Evolutionary conservation across 2,329 filamentous ascomycete species (phyloP), one percentile per base, ranked within the genome.

Genomic region (Scedosporium aurantiacum): DNA sequence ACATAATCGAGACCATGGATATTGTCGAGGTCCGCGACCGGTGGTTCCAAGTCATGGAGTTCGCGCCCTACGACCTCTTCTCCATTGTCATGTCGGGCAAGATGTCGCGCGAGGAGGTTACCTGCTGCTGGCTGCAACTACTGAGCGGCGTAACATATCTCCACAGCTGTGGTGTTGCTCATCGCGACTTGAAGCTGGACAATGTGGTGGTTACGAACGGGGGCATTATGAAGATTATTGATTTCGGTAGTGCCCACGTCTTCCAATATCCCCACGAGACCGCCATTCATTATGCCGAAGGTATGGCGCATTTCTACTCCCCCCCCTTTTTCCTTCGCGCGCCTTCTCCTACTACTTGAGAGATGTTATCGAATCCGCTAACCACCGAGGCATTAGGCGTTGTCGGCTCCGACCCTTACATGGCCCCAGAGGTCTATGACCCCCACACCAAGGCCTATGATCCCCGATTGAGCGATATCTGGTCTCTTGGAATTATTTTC

Each of bases 31-130:
- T 99, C 75, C 94, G 93, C 73, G 86, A 85, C 58, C 91, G 88
- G 65, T 99, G 94, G 91, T 99, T 91, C 69, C 93, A 97, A 70
- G 94, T 99, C 50, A 99, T 99, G 94, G 94, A 99, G 71, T 99
- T 96, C 70, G 94, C 92, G 10, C 94, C 94, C 0, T 99, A 81
- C 70, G 94, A 99, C 72, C 81, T 99, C 32, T 99, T 99, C 71
- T 94, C 94, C 12, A 96, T 95, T 65, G 94, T 99, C 66, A 99
- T 99, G 94, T 97, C 94, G 0, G 94, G 94, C 41, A 96, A 91
- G 75, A 99, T 99, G 94, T 84, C 85, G 47, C 86, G 91, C 63
- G 89, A 96, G 67, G 94, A 99, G 72, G 84, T 97, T 63, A 87
- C 86, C 3, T 99, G 94, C 74, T 88, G 87, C 63, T 97, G 96